Conservation (phyloP, 257 asterid genomes). For the Solanum lycopersicoides region DNA sequence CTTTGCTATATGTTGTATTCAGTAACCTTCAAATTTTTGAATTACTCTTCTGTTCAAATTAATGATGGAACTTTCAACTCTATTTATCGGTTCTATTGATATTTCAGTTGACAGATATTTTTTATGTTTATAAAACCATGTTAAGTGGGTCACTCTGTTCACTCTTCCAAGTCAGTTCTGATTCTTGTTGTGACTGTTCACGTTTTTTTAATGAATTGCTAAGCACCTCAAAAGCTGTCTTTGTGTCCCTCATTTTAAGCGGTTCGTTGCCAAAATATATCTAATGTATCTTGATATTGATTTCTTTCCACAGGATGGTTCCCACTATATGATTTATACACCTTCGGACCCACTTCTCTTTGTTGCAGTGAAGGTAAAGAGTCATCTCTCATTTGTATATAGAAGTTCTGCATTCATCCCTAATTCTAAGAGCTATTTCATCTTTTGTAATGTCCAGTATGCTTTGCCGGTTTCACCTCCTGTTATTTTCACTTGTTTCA, state of each 20-base stretch:
- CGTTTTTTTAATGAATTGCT: background rate
- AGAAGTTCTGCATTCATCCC: background rate
- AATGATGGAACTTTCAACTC: background rate
- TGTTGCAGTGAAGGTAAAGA: constrained; percentile 76
- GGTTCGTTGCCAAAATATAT: background rate
- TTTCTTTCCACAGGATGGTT: constrained; percentile 73
- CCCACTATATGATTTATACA: constrained; percentile 95
- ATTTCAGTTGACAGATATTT: background rate
- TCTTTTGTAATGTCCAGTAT: background rate
- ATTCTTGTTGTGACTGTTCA: background rate
- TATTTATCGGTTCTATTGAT: background rate
- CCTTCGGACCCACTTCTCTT: constrained; percentile 98
- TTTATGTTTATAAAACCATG: background rate
- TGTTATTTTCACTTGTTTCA: background rate
- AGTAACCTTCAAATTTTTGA: background rate
- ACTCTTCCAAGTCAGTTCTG: background rate
- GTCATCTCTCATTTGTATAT: background rate
- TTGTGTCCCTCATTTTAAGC: background rate
- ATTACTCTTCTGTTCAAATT: background rate
- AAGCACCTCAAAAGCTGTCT: background rate
- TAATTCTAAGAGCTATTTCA: background rate
- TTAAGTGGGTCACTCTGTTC: background rate
- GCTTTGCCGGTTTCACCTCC: background rate
- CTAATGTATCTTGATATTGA: constrained; percentile 8
- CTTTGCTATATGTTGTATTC: background rate